Base-by-base conservation (phyloP, 2,329 filamentous ascomycete species). In the Aureobasidium leucospermi region DNA sequence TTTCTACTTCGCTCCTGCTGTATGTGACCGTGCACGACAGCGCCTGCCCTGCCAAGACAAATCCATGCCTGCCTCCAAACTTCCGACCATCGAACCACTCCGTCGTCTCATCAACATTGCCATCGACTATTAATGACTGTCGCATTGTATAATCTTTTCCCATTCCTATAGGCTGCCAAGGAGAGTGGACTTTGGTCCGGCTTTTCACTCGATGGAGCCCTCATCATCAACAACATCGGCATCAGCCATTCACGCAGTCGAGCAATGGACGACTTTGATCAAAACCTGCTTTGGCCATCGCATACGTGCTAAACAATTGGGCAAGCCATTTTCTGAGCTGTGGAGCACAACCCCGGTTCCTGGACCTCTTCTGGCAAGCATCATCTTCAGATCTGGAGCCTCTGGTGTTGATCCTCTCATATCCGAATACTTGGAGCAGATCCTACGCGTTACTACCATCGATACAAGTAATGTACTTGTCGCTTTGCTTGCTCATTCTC, bases 401-500 rank as follows among this genome's bases (percentile, higher is more conserved):
- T 47, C 38, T 23, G 47, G 57, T 11, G 45, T 61, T 31, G 69
- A 70, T 52, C 67, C 69, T 16, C 57, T 70, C 13, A 59, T 71
- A 2, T 65, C 65, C 48, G 58, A 58, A 8, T 72, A 72, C 57
- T 61, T 67, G 23, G 62, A 66, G 5, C 55, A 62, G 15, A 62
- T 71, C 9, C 59, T 72, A 46, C 61, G 58, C 36, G 58, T 60
- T 4, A 61, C 62, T 4, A 63, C 63, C 48, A 63, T 70, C 31
- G 61, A 62, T n/a, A 62, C 65, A 6, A 64, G 63, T 41, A 66
- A 70, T 55, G 49, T 72, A 2, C 63, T 72, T 4, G 13, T 64
- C 7, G 69, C 67, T 6, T 59, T 72, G 6, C 62, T 72, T 11
- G 62, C 65, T n/a, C 55, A 63, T 19, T 70, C 69, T 2, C 61